Conservation (phyloP, 1,284 basidiomycete species). For the Athelia sp. region DNA sequence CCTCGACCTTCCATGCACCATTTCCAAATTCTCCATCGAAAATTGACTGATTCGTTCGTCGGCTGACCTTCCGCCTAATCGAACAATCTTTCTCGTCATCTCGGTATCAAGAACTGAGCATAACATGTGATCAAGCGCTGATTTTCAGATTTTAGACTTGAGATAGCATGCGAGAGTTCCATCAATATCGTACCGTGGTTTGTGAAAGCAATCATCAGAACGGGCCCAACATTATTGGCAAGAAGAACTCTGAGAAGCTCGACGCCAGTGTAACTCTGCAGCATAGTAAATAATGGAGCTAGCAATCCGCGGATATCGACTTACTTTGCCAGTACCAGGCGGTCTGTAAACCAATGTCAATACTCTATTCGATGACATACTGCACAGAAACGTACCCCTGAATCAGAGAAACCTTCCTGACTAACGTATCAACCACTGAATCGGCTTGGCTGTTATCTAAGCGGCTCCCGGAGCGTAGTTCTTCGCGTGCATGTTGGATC, state of each 20-base stretch:
- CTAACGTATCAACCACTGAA: slow-evolving; percentile 56
- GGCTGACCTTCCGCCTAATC: slow-evolving; percentile 55
- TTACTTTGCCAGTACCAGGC: slow-evolving; percentile 66
- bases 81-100: slow-evolving; percentile 59
- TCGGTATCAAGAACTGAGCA: slow-evolving; percentile 51
- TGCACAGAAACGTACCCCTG: slow-evolving; percentile 51
- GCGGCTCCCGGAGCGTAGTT: slow-evolving; percentile 39
- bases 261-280: slow-evolving; percentile 53
- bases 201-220: slow-evolving; percentile 69
- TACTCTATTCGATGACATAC: background rate
- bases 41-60: slow-evolving; percentile 55
- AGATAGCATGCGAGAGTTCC: background rate
- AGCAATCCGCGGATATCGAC: background rate
- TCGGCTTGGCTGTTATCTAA: slow-evolving; percentile 67
- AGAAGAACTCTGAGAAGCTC: slow-evolving; percentile 63
- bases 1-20: slow-evolving; percentile 34
- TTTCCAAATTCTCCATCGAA: slow-evolving; percentile 54
- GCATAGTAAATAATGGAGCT: background rate
- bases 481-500: slow-evolving; percentile 31
- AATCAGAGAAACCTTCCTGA: slow-evolving; percentile 56
- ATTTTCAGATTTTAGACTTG: background rate
- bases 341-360: slow-evolving; percentile 36
- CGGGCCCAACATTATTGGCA: slow-evolving; percentile 42
- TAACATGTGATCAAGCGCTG: slow-evolving; percentile 65
- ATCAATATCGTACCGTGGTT: slow-evolving; percentile 42